Evolutionary conservation across 2,329 filamentous ascomycete genomes (phyloP).

Genomic region (Emydomyces testavorans): DNA sequence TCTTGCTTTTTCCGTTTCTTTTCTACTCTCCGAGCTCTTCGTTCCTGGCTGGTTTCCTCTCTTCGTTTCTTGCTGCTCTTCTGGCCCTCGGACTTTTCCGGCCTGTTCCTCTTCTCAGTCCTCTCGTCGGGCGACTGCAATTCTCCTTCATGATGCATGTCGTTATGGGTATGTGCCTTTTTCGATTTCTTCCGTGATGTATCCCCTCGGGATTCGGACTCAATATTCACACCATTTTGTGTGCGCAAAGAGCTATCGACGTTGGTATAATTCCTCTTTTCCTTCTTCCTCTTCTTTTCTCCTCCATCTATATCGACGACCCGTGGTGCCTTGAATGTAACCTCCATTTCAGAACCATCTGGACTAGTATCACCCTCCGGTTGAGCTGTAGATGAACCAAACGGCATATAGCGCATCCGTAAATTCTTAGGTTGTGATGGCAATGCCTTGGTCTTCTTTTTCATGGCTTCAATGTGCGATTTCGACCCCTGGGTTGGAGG

Average conservation of each 20-base stretch:
- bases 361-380: constrained; percentile 30
- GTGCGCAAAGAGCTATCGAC: background rate
- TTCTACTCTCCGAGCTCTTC: constrained; percentile 24
- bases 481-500: constrained; percentile 2
- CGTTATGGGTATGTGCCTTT: constrained; percentile 19
- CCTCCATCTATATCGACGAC: constrained; percentile 22
- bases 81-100: constrained; percentile 14
- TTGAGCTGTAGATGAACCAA: constrained; percentile 27
- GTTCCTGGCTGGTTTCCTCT: constrained; percentile 27
- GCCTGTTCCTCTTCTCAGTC: constrained; percentile 3
- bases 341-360: constrained; percentile 29
- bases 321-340: constrained; percentile 25
- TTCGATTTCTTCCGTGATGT: constrained; percentile 33
- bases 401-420: constrained; percentile 37
- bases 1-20: constrained; percentile 31
- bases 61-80: constrained; percentile 30
- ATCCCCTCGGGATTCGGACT: constrained; percentile 10
- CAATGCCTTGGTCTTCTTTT: constrained; percentile 26
- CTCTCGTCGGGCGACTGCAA: background rate
- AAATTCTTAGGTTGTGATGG: constrained; percentile 34
- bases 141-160: background rate
- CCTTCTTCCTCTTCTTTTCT: constrained; percentile 32
- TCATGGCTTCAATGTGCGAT: constrained; percentile 7
- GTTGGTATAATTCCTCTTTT: constrained; percentile 13
- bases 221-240: constrained; percentile 16